These are phyloP conservation scores for Aspergillus affinis DNA, from an alignment of 495 filamentous ascomycete genomes.

Conservation along the genomic window DNA sequence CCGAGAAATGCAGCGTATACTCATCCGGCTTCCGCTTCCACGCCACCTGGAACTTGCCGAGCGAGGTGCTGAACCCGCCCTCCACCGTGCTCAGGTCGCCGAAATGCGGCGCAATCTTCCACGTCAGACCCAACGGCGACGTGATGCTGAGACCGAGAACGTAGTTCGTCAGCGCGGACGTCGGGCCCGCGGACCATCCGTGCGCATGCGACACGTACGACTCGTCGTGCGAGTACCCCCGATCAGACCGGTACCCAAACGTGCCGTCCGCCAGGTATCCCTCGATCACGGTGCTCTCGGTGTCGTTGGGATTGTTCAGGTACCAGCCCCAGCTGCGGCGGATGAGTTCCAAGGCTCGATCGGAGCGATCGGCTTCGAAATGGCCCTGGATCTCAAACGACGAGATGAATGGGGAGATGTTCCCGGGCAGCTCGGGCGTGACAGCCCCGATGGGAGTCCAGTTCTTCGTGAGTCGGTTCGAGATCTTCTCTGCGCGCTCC, in stretches of 20 bases:
- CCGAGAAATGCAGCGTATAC: conserved; percentile 36
- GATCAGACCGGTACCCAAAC: conserved; percentile 54
- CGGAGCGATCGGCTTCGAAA: conserved; percentile 42
- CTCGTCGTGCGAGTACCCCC: conserved; percentile 35
- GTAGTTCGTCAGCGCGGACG: conserved; percentile 51
- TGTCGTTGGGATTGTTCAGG: conserved; percentile 59
- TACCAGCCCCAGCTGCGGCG: conserved; percentile 61
- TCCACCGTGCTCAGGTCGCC: conserved; percentile 50
- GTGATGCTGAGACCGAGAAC: conserved; percentile 54
- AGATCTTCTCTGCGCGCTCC: conserved; percentile 38
- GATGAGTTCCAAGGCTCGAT: conserved; percentile 56
- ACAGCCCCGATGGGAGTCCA: conserved; percentile 62
- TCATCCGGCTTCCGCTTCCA: conserved; percentile 33
- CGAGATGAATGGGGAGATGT: conserved; percentile 61
- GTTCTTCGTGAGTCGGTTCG: conserved; percentile 45
- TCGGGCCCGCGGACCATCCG: conserved; percentile 62
- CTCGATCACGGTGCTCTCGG: conserved; percentile 60
- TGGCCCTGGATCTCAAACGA: conserved; percentile 63
- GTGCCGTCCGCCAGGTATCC: conserved; percentile 56
- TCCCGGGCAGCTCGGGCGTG: conserved; percentile 55
- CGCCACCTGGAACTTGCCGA: conserved; percentile 51
- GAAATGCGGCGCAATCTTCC: conserved; percentile 52
- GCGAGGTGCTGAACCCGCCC: conserved; percentile 55
- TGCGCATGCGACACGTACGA: conserved; percentile 55
- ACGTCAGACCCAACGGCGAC: conserved; percentile 47